Percentiles rank a stretch among this genome's conserved stretches.
Evolutionary conservation across 805 yeast species (phyloP).

Genomic region (Crinitomyces ghanaensis): DNA sequence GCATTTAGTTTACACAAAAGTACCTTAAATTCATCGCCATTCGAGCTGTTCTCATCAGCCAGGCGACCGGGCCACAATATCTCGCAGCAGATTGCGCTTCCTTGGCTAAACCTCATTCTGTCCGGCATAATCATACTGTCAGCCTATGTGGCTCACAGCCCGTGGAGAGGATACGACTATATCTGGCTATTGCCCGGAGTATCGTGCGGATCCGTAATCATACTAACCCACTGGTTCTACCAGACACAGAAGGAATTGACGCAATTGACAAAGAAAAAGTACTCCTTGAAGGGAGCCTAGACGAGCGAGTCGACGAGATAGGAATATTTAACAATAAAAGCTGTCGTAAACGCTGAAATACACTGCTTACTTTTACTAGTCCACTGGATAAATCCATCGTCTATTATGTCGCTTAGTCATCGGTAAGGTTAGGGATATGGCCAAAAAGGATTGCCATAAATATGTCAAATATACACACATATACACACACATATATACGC

Average conservation of each 20-base stretch:
- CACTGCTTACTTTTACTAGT: too few relatives aligned
- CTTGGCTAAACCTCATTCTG: constrained; percentile 12
- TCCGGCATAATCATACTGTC: constrained; percentile 14
- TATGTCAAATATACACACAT: too few relatives aligned
- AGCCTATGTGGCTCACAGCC: constrained; percentile 16
- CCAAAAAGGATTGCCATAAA: too few relatives aligned
- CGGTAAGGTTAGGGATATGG: too few relatives aligned
- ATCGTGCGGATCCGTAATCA: constrained; percentile 15
- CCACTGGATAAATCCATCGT: too few relatives aligned
- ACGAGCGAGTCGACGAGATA: too few relatives aligned
- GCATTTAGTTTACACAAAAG: constrained; percentile 18
- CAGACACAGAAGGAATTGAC: constrained; percentile 14
- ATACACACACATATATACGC: too few relatives aligned
- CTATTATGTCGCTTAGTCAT: too few relatives aligned
- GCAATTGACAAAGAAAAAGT: constrained; percentile 11
- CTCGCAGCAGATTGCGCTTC: too few relatives aligned
- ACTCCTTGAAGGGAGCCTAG: constrained; percentile 22
- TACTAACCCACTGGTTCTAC: constrained; percentile 20
- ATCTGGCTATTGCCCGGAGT: constrained; percentile 24
- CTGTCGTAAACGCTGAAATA: too few relatives aligned
- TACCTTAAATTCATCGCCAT: constrained; percentile 4
- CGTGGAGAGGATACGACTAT: constrained; percentile 20
- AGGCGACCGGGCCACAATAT: too few relatives aligned
- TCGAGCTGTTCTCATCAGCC: constrained; percentile 5
- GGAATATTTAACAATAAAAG: too few relatives aligned